These are phyloP conservation scores for Phaeosphaeriaceae sp. DNA, from an alignment of 2,329 filamentous ascomycete genomes.

Conservation along the genomic window DNA sequence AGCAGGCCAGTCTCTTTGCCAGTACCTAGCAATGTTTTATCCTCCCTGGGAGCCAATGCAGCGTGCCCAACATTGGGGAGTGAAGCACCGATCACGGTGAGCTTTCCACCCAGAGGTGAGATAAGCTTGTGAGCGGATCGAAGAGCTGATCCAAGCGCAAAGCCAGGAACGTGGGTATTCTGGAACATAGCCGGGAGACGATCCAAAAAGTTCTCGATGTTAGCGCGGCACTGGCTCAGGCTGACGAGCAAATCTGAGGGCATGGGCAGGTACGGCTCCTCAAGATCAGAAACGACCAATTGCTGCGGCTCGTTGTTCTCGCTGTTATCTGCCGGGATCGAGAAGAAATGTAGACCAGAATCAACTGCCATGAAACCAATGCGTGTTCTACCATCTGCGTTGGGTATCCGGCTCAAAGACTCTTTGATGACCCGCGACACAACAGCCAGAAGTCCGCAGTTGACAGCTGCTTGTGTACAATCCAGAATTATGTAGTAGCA, in stretches of 20 bases:
- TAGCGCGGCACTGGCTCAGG: constrained; percentile 84
- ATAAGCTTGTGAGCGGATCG: constrained; percentile 96
- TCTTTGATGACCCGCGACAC: constrained; percentile 92
- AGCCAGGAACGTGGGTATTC: constrained; percentile 85
- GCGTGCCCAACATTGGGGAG: constrained; percentile 89
- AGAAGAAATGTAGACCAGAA: constrained; percentile 94
- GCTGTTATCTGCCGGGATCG: constrained; percentile 85
- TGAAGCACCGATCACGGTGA: constrained; percentile 87
- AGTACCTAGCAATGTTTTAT: constrained; percentile 94
- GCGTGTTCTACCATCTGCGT: constrained; percentile 89
- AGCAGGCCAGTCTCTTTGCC: constrained; percentile 87
- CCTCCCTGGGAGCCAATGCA: constrained; percentile 87
- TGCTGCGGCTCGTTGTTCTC: constrained; percentile 86
- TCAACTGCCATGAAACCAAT: constrained; percentile 96
- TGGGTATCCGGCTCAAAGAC: constrained; percentile 96
- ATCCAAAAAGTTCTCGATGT: constrained; percentile 87
- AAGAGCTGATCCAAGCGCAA: constrained; percentile 94
- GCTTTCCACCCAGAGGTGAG: constrained; percentile 90
- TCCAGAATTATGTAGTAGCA: constrained; percentile 38
- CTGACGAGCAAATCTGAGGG: constrained; percentile 91
- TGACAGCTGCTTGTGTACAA: constrained; percentile 70
- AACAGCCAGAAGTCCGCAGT: constrained; percentile 82
- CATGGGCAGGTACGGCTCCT: constrained; percentile 95
- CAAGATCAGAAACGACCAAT: constrained; percentile 92
- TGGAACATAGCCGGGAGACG: constrained; percentile 97